Base-by-base conservation (phyloP, 2,329 filamentous ascomycete genomes). In the Leptoxyphium fumago region DNA sequence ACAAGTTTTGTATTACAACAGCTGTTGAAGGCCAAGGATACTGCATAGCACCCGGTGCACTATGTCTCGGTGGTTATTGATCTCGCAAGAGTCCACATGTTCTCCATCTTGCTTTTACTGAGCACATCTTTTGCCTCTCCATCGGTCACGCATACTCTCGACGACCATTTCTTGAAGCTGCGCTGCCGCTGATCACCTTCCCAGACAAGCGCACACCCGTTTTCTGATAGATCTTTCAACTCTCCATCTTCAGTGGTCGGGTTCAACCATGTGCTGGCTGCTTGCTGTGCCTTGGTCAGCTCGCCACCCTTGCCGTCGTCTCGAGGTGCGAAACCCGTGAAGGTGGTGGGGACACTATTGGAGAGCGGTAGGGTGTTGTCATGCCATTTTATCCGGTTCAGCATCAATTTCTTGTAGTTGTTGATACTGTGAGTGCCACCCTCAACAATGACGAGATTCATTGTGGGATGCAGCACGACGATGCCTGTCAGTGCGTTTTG, bases 371-470 rank as follows among this genome's bases (percentile, higher is more conserved):
- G 78, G 0, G 77, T 74, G 54, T 94, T 94, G 60, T 96, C 88
- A 2, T 82, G 83, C 91, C 93, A 98, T 62, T 94, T 82, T 57
- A 96, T 87, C 40, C 91, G 86, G 53, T 89, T 81, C 38, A 93
- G 71, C 84, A 98, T 88, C 28, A 98, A 72, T 61, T 94, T 95
- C 62, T 83, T 86, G 70, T 89, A 96, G 49, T 81, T 80, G 43
- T 77, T 78, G 60, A 91, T 82, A 46, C 82, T 83, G 66, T 91
- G 81, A 47, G 79, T 71, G 34, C 91, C 91, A 29, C 89, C 91
- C 62, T 98, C 93, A 1, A 94, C 87, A 50, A 98, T 78, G 13
- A 98, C 78, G 2, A 98, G 67, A 58, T 83, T 93, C 64, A 94
- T 81, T 50, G 80, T 82, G 1, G 91, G 91, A 57, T 95, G 80